Evolutionary conservation across 805 yeast species (phyloP).

Genomic region (Suhomyces canberraensis): DNA sequence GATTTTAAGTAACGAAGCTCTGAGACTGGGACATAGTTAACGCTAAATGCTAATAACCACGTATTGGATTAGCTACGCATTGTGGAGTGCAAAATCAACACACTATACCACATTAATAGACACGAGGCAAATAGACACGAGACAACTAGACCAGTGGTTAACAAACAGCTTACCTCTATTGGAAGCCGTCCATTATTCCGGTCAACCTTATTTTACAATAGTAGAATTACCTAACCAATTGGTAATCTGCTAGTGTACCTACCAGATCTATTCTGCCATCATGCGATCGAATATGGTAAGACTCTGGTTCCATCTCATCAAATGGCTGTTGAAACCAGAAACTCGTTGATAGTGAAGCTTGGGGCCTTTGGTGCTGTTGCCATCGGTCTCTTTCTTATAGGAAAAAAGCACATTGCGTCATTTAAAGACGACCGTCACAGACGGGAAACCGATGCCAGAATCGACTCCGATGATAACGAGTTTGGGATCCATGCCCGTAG

Average conservation of each 20-base stretch:
- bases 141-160: no score
- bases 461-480: conserved; percentile 28
- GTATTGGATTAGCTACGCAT: no score
- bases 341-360: conserved; percentile 32
- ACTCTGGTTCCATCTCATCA: not conserved
- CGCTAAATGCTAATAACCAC: no score
- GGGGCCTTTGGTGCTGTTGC: conserved; percentile 32
- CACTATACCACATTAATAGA: no score
- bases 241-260: not conserved
- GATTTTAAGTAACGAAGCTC: no score
- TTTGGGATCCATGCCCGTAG: conserved; percentile 33
- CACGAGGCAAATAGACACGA: no score
- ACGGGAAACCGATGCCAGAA: conserved; percentile 34
- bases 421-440: conserved; percentile 34
- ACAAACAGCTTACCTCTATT: no score
- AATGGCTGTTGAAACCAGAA: conserved; percentile 34
- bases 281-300: not conserved
- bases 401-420: conserved; percentile 34
- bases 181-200: no score
- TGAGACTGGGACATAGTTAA: no score
- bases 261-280: not conserved
- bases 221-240: no score
- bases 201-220: no score
- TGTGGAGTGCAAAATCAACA: no score
- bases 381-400: conserved; percentile 28